A percentile compares a stretch with the other conserved stretches of the same genome.
Conservation (phyloP, 148 eudicot species). For the Rhododendron ferrugineum region DNA sequence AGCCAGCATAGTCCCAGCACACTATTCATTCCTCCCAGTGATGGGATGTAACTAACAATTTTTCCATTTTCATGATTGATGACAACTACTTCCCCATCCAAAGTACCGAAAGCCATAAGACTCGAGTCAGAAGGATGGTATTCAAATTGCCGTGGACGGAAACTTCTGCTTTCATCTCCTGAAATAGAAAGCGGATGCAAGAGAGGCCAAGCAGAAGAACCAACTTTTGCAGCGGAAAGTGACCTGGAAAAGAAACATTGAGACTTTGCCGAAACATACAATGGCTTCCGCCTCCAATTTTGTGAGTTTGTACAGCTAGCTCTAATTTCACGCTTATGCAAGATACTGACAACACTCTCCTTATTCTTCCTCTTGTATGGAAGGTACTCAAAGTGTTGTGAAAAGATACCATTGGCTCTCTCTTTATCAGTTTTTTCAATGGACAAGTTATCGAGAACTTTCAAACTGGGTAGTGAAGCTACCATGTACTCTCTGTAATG, state of each 20-base stretch:
- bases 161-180: constrained; percentile 47
- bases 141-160: constrained; percentile 92
- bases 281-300: constrained; percentile 18
- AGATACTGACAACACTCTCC: constrained; percentile 50
- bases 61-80: constrained; percentile 85
- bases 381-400: constrained; percentile 64
- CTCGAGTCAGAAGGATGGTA: constrained; percentile 82
- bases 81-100: constrained; percentile 89
- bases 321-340: constrained; percentile 64
- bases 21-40: constrained; percentile 66
- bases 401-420: constrained; percentile 39
- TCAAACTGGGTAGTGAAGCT: constrained; percentile 58
- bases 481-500: constrained; percentile 75
- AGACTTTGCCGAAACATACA: constrained; percentile 32
- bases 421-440: constrained; percentile 46
- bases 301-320: constrained; percentile 16
- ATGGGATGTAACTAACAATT: constrained; percentile 55
- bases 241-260: constrained; percentile 60
- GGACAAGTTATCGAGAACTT: constrained; percentile 66
- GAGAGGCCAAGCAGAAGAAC: constrained; percentile 72
- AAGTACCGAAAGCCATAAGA: constrained; percentile 89
- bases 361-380: constrained; percentile 57
- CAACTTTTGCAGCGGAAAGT: constrained; percentile 75
- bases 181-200: constrained; percentile 49
- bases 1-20: constrained; percentile 93